Evolutionary conservation across 139 green algal species (phyloP).

Genomic region (Micromonas commoda): DNA sequence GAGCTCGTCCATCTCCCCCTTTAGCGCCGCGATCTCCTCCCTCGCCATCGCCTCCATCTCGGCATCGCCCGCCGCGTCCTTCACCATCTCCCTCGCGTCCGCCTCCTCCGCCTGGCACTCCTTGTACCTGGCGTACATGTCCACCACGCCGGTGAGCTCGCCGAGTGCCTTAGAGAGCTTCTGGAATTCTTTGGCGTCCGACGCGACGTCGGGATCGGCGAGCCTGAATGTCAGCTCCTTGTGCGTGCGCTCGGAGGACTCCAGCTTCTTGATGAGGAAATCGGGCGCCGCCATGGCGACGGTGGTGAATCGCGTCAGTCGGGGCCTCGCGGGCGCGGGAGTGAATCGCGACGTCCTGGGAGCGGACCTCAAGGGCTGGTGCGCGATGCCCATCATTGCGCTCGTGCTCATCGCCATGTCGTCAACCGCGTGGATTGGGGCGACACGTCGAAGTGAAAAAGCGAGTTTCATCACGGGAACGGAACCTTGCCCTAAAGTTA

Average conservation of each 20-base stretch:
- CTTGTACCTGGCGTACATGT: slow-evolving; percentile 49
- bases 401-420: too few species aligned
- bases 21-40: slow-evolving; percentile 59
- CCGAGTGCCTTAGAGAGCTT: slow-evolving; percentile 52
- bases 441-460: too few species aligned
- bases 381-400: too few species aligned
- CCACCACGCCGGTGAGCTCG: slow-evolving; percentile 62
- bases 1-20: slow-evolving; percentile 28
- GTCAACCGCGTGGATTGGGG: too few species aligned
- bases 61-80: slow-evolving; percentile 45
- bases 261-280: slow-evolving; percentile 22
- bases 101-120: not conserved
- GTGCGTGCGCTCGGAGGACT: slow-evolving; percentile 4
- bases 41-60: slow-evolving; percentile 65
- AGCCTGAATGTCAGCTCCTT: slow-evolving; percentile 46
- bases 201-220: slow-evolving; percentile 64
- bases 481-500: too few species aligned
- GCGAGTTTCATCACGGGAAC: too few species aligned
- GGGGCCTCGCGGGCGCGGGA: too few species aligned
- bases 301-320: too few species aligned
- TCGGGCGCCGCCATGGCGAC: not conserved
- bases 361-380: not conserved
- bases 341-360: not conserved
- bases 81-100: slow-evolving; percentile 6
- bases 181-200: slow-evolving; percentile 66